Conservation (phyloP, 768 basidiomycete genomes). For the Hebeloma cylindrosporum region DNA sequence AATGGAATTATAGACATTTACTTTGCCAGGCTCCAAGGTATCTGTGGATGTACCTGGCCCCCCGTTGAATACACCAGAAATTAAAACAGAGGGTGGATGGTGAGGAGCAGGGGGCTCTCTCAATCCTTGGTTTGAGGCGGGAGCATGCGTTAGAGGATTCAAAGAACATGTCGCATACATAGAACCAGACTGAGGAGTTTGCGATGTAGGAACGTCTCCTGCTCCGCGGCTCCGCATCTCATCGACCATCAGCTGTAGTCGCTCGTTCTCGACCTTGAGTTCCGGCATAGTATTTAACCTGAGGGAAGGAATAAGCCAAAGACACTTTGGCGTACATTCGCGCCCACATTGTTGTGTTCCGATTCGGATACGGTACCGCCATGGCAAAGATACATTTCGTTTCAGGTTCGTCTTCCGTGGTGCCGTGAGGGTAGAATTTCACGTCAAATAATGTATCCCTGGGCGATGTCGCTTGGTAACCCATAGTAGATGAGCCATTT, state of each 20-base stretch:
- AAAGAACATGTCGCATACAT: slow-evolving; percentile 40
- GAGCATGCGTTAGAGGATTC: slow-evolving; percentile 11
- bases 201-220: slow-evolving; percentile 22
- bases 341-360: slow-evolving; percentile 67
- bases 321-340: too few relatives aligned
- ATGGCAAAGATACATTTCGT: slow-evolving; percentile 71
- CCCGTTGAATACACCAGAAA: slow-evolving; percentile 3
- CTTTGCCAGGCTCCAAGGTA: slow-evolving; percentile 10
- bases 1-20: slow-evolving; percentile 14
- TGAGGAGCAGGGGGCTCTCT: background rate
- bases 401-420: slow-evolving; percentile 32
- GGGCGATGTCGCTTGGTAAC: slow-evolving; percentile 21
- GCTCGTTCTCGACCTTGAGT: slow-evolving; percentile 86
- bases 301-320: slow-evolving; percentile 1
- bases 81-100: background rate
- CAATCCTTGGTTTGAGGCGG: background rate
- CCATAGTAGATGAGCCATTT: slow-evolving; percentile 29
- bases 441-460: slow-evolving; percentile 70
- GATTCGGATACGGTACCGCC: slow-evolving; percentile 76
- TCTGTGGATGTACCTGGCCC: background rate
- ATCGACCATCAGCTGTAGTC: slow-evolving; percentile 60
- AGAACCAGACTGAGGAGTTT: slow-evolving; percentile 25
- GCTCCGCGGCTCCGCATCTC: slow-evolving; percentile 38
- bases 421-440: slow-evolving; percentile 60
- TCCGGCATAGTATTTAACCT: slow-evolving; percentile 78